Percentiles rank a stretch among this genome's conserved stretches.
phyloP scores from a whole-genome alignment of 495 filamentous ascomycete species.

The Mytilinidion resinicola region DNA sequence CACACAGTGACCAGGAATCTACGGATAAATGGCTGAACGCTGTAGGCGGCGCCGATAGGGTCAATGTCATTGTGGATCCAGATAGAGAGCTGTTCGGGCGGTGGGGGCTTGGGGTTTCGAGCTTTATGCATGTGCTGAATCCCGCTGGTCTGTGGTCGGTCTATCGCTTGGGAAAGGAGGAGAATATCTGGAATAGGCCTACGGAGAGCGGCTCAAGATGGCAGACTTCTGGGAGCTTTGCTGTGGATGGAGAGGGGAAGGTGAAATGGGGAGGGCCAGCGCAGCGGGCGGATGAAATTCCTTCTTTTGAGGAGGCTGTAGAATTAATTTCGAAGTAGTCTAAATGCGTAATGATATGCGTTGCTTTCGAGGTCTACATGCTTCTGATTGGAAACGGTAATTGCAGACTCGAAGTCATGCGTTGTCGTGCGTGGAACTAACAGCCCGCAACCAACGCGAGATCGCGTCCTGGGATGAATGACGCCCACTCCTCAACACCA shows the following conservation, averaged over 20 bases:
- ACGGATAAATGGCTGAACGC: slow-evolving; percentile 51
- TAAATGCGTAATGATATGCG: not conserved
- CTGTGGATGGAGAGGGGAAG: slow-evolving; percentile 44
- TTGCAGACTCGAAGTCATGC: no score
- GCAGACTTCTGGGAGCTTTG: slow-evolving; percentile 54
- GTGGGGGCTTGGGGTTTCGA: slow-evolving; percentile 50
- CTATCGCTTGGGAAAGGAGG: slow-evolving; percentile 44
- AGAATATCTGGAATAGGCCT: slow-evolving; percentile 51
- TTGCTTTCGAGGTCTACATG: no score
- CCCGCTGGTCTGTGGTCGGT: slow-evolving; percentile 43
- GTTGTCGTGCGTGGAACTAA: no score
- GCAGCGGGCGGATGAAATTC: slow-evolving; percentile 43
- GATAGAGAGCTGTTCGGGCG: slow-evolving; percentile 44
- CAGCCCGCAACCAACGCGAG: no score
- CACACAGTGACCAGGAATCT: slow-evolving; percentile 45
- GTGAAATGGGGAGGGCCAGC: slow-evolving; percentile 45
- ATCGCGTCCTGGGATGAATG: no score
- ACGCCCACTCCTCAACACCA: not conserved
- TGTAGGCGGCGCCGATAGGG: slow-evolving; percentile 45
- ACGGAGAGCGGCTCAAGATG: slow-evolving; percentile 51
- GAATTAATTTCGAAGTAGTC: not conserved
- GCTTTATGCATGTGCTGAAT: slow-evolving; percentile 47
- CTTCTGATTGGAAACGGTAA: no score
- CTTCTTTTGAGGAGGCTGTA: slow-evolving; percentile 45
- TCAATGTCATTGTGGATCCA: slow-evolving; percentile 49